Conservation (phyloP, 352 stramenopile genomes). For the Globisporangium irregulare region DNA sequence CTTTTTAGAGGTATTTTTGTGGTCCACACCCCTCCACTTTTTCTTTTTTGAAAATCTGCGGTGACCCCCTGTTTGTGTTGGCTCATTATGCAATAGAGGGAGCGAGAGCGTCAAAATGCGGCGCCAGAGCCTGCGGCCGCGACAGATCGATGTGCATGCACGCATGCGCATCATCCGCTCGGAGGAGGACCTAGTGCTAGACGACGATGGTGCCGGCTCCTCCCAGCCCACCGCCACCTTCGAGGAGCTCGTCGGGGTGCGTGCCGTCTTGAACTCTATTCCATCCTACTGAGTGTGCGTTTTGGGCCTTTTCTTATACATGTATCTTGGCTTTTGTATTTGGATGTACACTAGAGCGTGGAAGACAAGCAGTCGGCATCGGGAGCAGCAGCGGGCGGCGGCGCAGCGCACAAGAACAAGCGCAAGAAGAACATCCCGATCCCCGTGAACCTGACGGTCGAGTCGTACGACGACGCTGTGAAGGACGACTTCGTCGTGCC, state of each 20-base stretch:
- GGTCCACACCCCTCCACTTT: not conserved
- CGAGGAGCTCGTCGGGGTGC: conserved; percentile 70
- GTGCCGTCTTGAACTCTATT: not conserved
- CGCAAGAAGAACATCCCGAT: conserved; percentile 87
- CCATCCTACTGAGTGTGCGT: not conserved
- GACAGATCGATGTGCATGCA: conserved; percentile 87
- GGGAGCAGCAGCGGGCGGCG: not conserved
- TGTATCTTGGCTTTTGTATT: conserved; percentile 1
- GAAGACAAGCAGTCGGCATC: conserved; percentile 40
- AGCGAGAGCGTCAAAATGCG: conserved; percentile 35
- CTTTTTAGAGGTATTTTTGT: not conserved
- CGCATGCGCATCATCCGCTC: conserved; percentile 81
- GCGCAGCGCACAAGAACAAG: conserved; percentile 35
- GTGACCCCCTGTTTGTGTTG: not conserved
- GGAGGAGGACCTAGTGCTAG: conserved; percentile 72
- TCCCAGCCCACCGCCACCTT: conserved; percentile 48
- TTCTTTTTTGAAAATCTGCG: not conserved
- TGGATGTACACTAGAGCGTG: conserved; percentile 36
- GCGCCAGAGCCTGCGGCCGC: conserved; percentile 79
- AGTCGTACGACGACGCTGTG: conserved; percentile 67
- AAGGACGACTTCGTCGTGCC: conserved; percentile 65
- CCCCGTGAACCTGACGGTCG: conserved; percentile 68
- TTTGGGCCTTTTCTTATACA: not conserved
- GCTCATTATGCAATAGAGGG: conserved; percentile 4
- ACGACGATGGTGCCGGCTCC: conserved; percentile 44